Percentiles rank a stretch among this genome's conserved stretches.
Conservation (phyloP, 805 yeast genomes). For the Starmerella etchellsii region DNA sequence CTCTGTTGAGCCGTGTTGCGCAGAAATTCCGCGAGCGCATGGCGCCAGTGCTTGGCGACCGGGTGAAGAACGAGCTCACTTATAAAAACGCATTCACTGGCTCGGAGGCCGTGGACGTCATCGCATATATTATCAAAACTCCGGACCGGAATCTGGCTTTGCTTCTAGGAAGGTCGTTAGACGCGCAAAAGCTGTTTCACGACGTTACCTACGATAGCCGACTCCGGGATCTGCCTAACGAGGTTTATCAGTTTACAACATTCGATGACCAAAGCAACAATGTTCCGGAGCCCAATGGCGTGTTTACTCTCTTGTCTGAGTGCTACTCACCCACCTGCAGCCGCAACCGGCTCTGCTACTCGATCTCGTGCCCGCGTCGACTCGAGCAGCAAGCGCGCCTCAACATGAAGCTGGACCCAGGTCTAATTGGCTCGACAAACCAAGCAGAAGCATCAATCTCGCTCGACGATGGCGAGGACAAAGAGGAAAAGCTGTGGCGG, state of each 20-base stretch:
- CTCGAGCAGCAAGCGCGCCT: conserved; percentile 90
- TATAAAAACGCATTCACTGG: conserved; percentile 93
- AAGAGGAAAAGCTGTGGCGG: conserved; percentile 66
- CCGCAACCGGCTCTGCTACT: conserved; percentile 73
- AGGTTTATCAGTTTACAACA: conserved; percentile 61
- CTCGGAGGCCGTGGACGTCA: conserved; percentile 81
- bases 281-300: conserved; percentile 55
- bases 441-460: conserved; percentile 35
- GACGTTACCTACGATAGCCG: conserved; percentile 94
- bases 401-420: conserved; percentile 79
- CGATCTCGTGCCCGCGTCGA: conserved; percentile 92
- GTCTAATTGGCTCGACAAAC: conserved; percentile 43
- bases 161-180: conserved; percentile 77
- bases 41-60: conserved; percentile 44
- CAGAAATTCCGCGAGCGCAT: conserved; percentile 57
- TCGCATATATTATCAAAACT: conserved; percentile 73
- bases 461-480: conserved; percentile 51
- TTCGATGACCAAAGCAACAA: conserved; percentile 16
- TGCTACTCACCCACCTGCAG: conserved; percentile 97
- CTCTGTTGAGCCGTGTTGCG: conserved; percentile 76
- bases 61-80: conserved; percentile 79
- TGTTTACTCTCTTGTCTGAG: conserved; percentile 80
- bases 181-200: conserved; percentile 86
- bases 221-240: conserved; percentile 72
- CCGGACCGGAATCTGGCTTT: conserved; percentile 85